Base-by-base conservation (phyloP, 768 basidiomycete genomes). In the Exidia glandulosa region DNA sequence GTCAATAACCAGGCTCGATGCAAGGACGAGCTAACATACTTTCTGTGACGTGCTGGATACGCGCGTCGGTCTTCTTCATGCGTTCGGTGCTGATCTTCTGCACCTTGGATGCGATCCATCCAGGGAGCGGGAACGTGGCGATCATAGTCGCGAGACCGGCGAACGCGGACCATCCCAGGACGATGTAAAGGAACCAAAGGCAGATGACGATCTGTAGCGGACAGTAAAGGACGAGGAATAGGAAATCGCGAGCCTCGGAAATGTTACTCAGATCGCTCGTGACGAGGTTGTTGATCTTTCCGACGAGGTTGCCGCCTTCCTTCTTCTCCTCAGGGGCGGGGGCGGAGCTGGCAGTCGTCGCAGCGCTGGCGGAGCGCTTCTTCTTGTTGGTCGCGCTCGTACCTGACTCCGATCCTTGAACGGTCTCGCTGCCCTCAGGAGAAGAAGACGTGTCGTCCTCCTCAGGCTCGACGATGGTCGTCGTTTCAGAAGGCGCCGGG, bases 211-310 rank as follows among this genome's bases (percentile, higher is more conserved):
- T 61, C 62, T 75, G 72, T 14, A 77, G 61, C 6, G 66, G 66
- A 9, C 59, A 30, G 55, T 56, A 60, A 10, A 60, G 30, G 23
- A 57, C 59, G 29, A 74, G 61, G 34, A 75, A 62, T 32, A 74
- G 63, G 57, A 77, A 62, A 61, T 75, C 73, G n/a, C 73, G 62
- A 50, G 71, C 75, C 31, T 74, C 71, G 14, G 71, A 65, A 31
- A 76, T 68, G 59, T 75, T 71, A 23, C 71, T 69, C 16, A 81
- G 65, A 69, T 91, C 88, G 1, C 84, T 83, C 7, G 87, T 83
- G 33, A 88, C 80, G 5, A 90, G 72, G 59, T 88, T 90, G 68
- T 86, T 90, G 67, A 91, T 84, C 67, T 82, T 87, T 10, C 90
- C 88, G 36, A 83, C 79, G 23, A 88, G 70, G 66, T 85, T 84